Percentiles rank a stretch among this genome's conserved stretches.
Conservation (phyloP, 257 asterid species). For the Coffea eugenioides region DNA sequence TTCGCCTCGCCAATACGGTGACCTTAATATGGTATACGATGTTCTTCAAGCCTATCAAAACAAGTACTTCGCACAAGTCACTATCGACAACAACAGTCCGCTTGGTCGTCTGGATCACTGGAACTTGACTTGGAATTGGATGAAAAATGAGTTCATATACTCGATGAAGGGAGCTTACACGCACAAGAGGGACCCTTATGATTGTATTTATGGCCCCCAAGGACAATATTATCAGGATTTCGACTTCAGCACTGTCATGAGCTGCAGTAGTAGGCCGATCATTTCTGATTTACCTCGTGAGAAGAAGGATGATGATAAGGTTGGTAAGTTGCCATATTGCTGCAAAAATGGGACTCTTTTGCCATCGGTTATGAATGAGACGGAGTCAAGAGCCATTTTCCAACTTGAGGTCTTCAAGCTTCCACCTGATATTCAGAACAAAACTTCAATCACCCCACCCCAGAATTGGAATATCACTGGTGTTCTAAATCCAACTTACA, state of each 20-base stretch:
- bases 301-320: conserved; percentile 56
- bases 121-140: conserved; percentile 98
- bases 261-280: conserved; percentile 62
- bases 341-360: conserved; percentile 69
- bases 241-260: conserved; percentile 74
- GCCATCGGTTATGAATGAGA: conserved; percentile 70
- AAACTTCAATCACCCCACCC: conserved; percentile 76
- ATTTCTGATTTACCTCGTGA: conserved; percentile 76
- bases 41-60: conserved; percentile 55
- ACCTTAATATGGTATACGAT: conserved; percentile 73
- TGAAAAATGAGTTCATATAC: conserved; percentile 87
- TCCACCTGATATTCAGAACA: conserved; percentile 64
- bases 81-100: conserved; percentile 77
- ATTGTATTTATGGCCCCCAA: conserved; percentile 80
- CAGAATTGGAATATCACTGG: conserved; percentile 78
- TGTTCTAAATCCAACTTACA: conserved; percentile 61
- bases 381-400: conserved; percentile 63
- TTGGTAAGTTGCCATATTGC: conserved; percentile 76
- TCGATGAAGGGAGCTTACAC: conserved; percentile 80
- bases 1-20: conserved; percentile 55
- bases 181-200: conserved; percentile 64
- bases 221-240: conserved; percentile 68
- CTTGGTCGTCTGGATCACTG: conserved; percentile 91
- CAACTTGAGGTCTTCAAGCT: conserved; percentile 82
- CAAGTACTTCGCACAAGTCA: conserved; percentile 76